Percentiles rank a stretch among this genome's conserved stretches.
Evolutionary conservation across 139 green algal species (phyloP).

Genomic region (Edaphochlamys debaryana): DNA sequence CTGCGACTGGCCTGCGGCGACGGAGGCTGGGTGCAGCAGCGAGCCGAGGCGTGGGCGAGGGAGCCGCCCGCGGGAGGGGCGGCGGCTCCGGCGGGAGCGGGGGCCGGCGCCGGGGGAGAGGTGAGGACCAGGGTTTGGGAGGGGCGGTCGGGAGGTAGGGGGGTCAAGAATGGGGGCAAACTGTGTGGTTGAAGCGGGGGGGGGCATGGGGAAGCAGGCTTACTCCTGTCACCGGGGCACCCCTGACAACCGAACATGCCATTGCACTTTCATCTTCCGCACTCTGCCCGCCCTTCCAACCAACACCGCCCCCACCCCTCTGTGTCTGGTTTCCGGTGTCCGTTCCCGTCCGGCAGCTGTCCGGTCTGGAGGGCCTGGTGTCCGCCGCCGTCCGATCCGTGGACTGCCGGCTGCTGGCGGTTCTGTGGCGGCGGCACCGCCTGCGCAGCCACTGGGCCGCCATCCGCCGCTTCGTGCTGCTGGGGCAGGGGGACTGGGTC

Average conservation of each 20-base stretch:
- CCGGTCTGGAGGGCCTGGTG: conserved; percentile 77
- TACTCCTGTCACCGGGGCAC: no score
- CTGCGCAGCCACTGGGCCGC: conserved; percentile 85
- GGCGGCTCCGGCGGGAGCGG: not conserved
- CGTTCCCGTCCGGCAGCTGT: conserved; percentile 41
- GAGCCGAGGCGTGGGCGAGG: conserved; percentile 42
- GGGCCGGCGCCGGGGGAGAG: not conserved
- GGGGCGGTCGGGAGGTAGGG: no score
- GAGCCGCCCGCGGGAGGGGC: conserved; percentile 29
- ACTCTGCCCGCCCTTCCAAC: no score
- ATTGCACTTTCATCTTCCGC: no score
- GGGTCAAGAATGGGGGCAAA: no score
- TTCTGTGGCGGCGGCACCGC: conserved; percentile 75
- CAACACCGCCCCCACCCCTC: no score
- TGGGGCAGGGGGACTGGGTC: conserved; percentile 90
- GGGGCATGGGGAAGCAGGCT: no score
- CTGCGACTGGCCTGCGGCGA: conserved; percentile 83
- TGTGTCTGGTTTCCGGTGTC: no score
- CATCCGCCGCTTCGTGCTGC: conserved; percentile 90
- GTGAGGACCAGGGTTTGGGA: no score
- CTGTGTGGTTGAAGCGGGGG: no score
- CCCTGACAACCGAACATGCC: no score
- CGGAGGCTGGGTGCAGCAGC: conserved; percentile 70
- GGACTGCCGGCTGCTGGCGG: conserved; percentile 78
- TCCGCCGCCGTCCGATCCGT: conserved; percentile 50